Base-by-base conservation (phyloP, 106 monocot genomes). In the Triglochin maritima region DNA sequence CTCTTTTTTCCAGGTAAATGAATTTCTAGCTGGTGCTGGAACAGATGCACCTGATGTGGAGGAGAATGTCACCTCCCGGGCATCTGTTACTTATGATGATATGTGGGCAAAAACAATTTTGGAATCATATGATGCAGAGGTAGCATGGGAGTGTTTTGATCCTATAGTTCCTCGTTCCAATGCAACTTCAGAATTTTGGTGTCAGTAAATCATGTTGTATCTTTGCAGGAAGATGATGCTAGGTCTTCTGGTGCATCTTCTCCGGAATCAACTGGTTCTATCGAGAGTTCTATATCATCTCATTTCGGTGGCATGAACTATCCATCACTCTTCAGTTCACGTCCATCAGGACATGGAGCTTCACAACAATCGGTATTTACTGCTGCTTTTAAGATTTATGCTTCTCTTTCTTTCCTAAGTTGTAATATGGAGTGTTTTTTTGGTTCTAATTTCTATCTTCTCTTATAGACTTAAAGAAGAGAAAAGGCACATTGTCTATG, bases 21-120 rank as follows among this genome's bases (percentile, higher is more conserved):
- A 98, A 67, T 98, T 88, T 75, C 96, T 98, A 77, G 76, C 91
- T 80, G 96, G 96, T 79, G 87, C 88, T 71, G 91, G 96, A 79
- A 98, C 84, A 60, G 91, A 91, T 80, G 91, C 96, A 58, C 96
- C 96, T 57, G 96, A 98, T 70, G 86, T 88, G 66, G 95, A 95
- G 63, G 94, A 94, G 79, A 85, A 88, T 66, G 77, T 82, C 15
- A 81, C 77, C 29, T 88, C 87, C 55, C 81, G 83, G 57, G 83
- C 80, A 63, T 91, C 91, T 2, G 86, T 78, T 52, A 77, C 74
- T 63, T 92, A 98, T 66, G 91, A 91, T 64, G 91, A 91, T 59
- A 82, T 98, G 81, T 98, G 96, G 96, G 96, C 96, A 12, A 96
- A 91, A 76, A 84, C 87, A 53, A 83, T 98, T 14, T 65, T 98